Base-by-base conservation (phyloP, 2,329 filamentous ascomycete genomes). In the Calonectria hawksworthii region DNA sequence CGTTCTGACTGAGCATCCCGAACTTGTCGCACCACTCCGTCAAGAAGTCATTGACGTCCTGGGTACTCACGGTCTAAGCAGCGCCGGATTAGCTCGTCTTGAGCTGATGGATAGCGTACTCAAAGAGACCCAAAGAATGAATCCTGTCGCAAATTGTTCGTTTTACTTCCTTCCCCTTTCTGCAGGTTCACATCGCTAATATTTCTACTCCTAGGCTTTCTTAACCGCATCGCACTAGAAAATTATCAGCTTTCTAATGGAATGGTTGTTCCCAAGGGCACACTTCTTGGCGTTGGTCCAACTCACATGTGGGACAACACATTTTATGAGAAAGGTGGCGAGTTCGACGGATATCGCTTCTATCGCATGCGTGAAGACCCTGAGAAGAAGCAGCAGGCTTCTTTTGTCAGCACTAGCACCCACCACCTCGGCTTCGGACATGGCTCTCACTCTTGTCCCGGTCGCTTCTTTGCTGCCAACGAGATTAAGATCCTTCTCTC, bases 101-200 rank as follows among this genome's bases (percentile, higher is more conserved):
- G 56, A 63, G n/a, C 13, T 63, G 36, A 63, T 63, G 56, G 56
- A 63, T 26, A 63, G 56, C 32, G 56, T 63, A n/a, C 56, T 63
- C 14, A 63, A 63, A 21, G 56, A 63, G 9, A 63, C 56, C 14
- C 56, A 63, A 13, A 23, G 56, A 30, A 63, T 63, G 56, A 63
- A 63, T 23, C 56, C 56, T 6, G 56, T 63, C 16, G 36, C 56
- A 5, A 63, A 63, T 23, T 63, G 56, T 63, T 28, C 14, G 56
- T 63, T 10, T 14, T 9, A 61, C 36, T 21, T 11, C 7, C 23
- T 16, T 3, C 9, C 21, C 10, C 44, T 4, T n/a, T n/a, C 8
- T 38, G 9, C 18, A 3, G n/a, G 21, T 9, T 26, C 6, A 18
- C 8, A 63, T 21, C 4, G 8, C 36, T 63, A 63, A 63, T 13